Percentiles rank a stretch among this genome's conserved stretches.
phyloP scores from a whole-genome alignment of 2,329 filamentous ascomycete species.

The Xylariaceae sp. region DNA sequence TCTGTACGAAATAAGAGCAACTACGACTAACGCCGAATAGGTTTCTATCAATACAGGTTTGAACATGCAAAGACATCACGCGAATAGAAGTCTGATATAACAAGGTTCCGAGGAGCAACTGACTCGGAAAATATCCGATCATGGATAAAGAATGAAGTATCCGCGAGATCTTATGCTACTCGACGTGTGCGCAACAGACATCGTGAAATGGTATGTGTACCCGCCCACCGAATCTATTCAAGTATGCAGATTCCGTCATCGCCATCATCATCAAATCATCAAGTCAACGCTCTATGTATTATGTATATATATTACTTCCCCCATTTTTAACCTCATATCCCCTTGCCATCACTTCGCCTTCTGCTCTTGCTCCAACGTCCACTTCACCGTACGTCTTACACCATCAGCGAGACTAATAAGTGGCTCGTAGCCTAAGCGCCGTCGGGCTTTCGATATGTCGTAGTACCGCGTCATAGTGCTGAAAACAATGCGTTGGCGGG shows the following conservation, averaged over 20 bases:
- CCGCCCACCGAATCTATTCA: too few species aligned
- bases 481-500: slow-evolving; percentile 60
- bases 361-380: slow-evolving; percentile 54
- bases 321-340: neutral
- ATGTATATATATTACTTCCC: neutral
- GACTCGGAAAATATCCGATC: too few species aligned
- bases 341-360: slow-evolving; percentile 15
- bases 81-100: too few species aligned
- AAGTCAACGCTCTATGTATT: slow-evolving; percentile 2
- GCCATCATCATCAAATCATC: slow-evolving; percentile 11
- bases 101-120: too few species aligned
- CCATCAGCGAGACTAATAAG: slow-evolving; percentile 66
- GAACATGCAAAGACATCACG: too few species aligned
- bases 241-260: slow-evolving; percentile 3
- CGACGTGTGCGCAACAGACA: too few species aligned
- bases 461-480: slow-evolving; percentile 76
- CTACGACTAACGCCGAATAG: too few species aligned
- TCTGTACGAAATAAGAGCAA: too few species aligned
- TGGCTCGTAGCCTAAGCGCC: slow-evolving; percentile 66
- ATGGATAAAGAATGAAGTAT: too few species aligned
- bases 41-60: too few species aligned
- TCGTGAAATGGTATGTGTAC: too few species aligned
- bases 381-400: slow-evolving; percentile 50
- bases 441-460: slow-evolving; percentile 72
- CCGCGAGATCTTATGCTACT: too few species aligned